Percentiles rank a stretch among this genome's conserved stretches.
Conservation (phyloP, 164 flowering plant genomes). For the Tetracentron sinense region DNA sequence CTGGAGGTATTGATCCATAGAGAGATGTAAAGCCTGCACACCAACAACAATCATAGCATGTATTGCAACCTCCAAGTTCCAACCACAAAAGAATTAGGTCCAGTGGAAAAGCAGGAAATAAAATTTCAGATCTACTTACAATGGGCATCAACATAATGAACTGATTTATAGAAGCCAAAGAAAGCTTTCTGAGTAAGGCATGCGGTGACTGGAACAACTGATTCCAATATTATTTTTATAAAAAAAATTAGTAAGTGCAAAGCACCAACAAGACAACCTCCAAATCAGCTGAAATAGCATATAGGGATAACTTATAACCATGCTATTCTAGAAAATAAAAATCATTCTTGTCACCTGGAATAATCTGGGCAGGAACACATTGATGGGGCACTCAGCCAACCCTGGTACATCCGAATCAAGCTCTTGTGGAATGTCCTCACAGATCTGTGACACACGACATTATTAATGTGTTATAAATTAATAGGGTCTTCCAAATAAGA, state of each 20-base stretch:
- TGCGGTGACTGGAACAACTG: conserved; percentile 97
- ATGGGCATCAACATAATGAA: conserved; percentile 93
- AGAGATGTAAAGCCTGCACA: conserved; percentile 61
- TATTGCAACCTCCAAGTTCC: not conserved
- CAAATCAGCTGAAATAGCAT: conserved; percentile 3
- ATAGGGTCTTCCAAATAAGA: too few species aligned
- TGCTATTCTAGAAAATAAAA: conserved; percentile 9
- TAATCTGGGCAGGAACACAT: conserved; percentile 77
- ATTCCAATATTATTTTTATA: not conserved
- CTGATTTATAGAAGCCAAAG: conserved; percentile 85
- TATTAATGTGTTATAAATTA: not conserved
- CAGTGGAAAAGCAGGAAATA: not conserved
- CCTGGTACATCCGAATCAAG: conserved; percentile 91
- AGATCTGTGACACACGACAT: conserved; percentile 50
- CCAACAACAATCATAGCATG: conserved; percentile 4
- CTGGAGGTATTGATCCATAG: conserved; percentile 94
- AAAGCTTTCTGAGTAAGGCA: conserved; percentile 75
- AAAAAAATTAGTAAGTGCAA: not conserved
- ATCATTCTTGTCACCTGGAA: conserved; percentile 51
- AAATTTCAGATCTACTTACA: conserved; percentile 40
- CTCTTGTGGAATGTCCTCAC: conserved; percentile 94
- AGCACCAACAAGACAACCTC: conserved; percentile 1
- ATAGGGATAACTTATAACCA: not conserved
- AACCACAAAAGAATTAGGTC: conserved; percentile 1
- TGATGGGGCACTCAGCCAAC: conserved; percentile 83